These are phyloP conservation scores for Fusarium buxicola DNA, from an alignment of 2,329 filamentous ascomycete genomes.

Conservation along the genomic window DNA sequence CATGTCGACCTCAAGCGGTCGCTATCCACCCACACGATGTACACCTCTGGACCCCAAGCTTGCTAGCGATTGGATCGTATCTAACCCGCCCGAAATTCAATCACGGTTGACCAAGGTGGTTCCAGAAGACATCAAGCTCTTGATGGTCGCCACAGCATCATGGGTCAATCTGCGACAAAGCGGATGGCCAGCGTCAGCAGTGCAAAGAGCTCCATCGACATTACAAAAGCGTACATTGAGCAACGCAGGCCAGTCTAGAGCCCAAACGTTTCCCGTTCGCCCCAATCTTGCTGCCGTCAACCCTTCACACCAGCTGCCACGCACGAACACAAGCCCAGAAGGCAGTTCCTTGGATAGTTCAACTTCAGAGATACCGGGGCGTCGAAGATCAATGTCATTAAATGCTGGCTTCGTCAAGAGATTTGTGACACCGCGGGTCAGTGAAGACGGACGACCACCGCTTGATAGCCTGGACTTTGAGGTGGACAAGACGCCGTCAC, in stretches of 20 bases:
- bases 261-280: slow-evolving; percentile 38
- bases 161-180: slow-evolving; percentile 54
- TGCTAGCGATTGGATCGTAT: slow-evolving; percentile 37
- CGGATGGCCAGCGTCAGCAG: slow-evolving; percentile 51
- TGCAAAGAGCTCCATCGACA: slow-evolving; percentile 45
- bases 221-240: slow-evolving; percentile 43
- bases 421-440: slow-evolving; percentile 41
- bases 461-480: slow-evolving; percentile 36
- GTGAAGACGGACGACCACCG: slow-evolving; percentile 42
- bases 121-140: slow-evolving; percentile 49
- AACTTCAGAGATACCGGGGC: slow-evolving; percentile 34
- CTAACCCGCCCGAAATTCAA: slow-evolving; percentile 39
- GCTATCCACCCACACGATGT: slow-evolving; percentile 59
- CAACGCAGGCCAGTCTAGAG: slow-evolving; percentile 32
- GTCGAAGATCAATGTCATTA: slow-evolving; percentile 43
- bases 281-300: slow-evolving; percentile 30
- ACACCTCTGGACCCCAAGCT: slow-evolving; percentile 43
- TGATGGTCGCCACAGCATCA: slow-evolving; percentile 54
- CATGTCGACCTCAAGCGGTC: slow-evolving; percentile 62
- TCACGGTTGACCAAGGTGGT: slow-evolving; percentile 49
- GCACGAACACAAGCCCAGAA: slow-evolving; percentile 32
- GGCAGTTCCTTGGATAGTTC: slow-evolving; percentile 31
- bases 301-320: slow-evolving; percentile 28
- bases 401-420: slow-evolving; percentile 42
- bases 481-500: slow-evolving; percentile 39